Percentiles rank a stretch among this genome's conserved stretches.
Evolutionary conservation across 345 rosid species (phyloP).

Genomic region (Hypericum androsaemum): DNA sequence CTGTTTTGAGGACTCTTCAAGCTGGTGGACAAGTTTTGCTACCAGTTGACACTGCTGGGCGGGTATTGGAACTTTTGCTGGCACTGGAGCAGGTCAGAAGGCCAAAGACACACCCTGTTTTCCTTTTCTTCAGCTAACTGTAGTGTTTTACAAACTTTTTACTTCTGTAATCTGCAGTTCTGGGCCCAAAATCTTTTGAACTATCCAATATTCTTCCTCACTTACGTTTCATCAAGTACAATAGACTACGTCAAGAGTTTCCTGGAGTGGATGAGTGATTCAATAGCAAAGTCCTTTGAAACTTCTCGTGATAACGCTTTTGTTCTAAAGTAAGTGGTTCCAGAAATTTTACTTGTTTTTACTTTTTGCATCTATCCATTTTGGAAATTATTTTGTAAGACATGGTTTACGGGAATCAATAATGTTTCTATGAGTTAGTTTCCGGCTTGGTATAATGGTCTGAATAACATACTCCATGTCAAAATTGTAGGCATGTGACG

Average conservation of each 20-base stretch:
- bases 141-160: slow-evolving; percentile 15
- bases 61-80: slow-evolving; percentile 84
- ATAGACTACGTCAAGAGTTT: slow-evolving; percentile 96
- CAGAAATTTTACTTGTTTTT: not conserved
- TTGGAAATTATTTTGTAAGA: not conserved
- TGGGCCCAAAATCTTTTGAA: slow-evolving; percentile 60
- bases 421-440: too few species aligned
- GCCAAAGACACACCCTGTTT: not conserved
- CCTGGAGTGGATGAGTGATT: slow-evolving; percentile 99
- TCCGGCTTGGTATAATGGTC: too few species aligned
- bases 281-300: slow-evolving; percentile 93
- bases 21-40: slow-evolving; percentile 82
- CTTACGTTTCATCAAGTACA: slow-evolving; percentile 86
- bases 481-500: slow-evolving; percentile 59
- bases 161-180: slow-evolving; percentile 40
- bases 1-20: slow-evolving; percentile 64
- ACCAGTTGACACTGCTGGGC: slow-evolving; percentile 86
- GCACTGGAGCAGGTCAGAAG: slow-evolving; percentile 74
- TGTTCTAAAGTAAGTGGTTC: slow-evolving; percentile 54
- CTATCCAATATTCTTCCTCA: slow-evolving; percentile 81
- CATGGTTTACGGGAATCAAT: too few species aligned
- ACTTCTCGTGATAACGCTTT: slow-evolving; percentile 96
- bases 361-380: not conserved
- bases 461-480: too few species aligned
- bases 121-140: slow-evolving; percentile 10